Evolutionary conservation across 805 yeast species (phyloP).

Genomic region (Saccharomycopsis sp.): DNA sequence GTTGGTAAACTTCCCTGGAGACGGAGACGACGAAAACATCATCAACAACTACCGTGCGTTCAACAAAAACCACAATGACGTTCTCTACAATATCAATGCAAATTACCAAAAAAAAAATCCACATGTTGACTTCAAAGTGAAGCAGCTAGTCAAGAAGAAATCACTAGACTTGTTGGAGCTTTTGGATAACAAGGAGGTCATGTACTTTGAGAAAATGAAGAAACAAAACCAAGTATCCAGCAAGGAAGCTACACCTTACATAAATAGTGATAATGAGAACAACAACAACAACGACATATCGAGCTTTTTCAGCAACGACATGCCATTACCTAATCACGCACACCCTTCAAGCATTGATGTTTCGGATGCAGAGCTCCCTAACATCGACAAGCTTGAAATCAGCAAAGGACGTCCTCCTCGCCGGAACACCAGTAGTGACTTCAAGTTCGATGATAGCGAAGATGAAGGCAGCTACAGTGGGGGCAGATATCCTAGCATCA

Average conservation of each 20-base stretch:
- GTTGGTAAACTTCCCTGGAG: slow-evolving; percentile 7
- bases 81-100: slow-evolving; percentile 3
- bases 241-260: too few species aligned
- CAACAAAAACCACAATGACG: slow-evolving; percentile 9
- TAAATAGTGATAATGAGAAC: not conserved
- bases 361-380: slow-evolving; percentile 7
- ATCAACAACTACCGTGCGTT: slow-evolving; percentile 2
- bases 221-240: not conserved
- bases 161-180: slow-evolving; percentile 16
- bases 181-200: slow-evolving; percentile 3
- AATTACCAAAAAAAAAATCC: not conserved
- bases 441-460: not conserved
- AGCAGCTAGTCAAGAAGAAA: slow-evolving; percentile 16
- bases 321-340: slow-evolving; percentile 14
- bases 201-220: not conserved
- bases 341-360: slow-evolving; percentile 13
- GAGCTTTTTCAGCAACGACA: slow-evolving; percentile 8
- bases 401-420: not conserved
- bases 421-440: not conserved
- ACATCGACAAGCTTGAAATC: not conserved
- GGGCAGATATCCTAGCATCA: not conserved
- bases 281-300: slow-evolving; percentile 5
- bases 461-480: not conserved
- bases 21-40: not conserved
- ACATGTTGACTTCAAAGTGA: slow-evolving; percentile 6